Base-by-base conservation (phyloP, 495 filamentous ascomycete genomes). In the Podospora bellae-mahoneyi region DNA sequence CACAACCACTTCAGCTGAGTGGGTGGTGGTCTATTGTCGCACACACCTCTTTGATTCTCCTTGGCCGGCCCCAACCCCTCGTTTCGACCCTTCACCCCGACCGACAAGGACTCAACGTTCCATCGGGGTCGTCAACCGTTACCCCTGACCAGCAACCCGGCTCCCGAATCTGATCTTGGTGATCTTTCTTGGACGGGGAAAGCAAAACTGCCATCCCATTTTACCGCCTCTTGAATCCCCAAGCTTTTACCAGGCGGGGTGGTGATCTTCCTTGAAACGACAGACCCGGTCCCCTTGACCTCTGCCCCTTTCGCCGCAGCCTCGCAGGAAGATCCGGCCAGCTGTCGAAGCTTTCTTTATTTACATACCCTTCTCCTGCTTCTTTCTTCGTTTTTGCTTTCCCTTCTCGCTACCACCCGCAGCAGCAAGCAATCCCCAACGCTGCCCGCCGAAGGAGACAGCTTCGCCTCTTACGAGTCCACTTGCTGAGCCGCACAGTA, bases 231-330 rank as follows among this genome's bases (percentile, higher is more conserved):
- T 32, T 32, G 30, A 32, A 32, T 7, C 30, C 30, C 30, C 30
- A 32, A 32, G 30, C 3, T 16, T 48, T 13, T 48, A 5, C 39
- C 39, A 48, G 39, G 39, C 39, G 39, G 39, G 39, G 39, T 48
- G 39, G 39, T 48, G 39, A 48, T 48, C 39, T 48, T 39, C 0
- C 15, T 48, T 48, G 39, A 48, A 48, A 48, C 39, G 39, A 48
- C 39, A 48, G 39, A 48, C 39, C 39, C 39, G 39, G 39, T 48
- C 39, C 39, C 39, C 39, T 48, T 48, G 39, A 48, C 39, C 59
- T 26, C 30, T 61, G 59, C 23, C 59, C 56, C 59, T 61, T 61
- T 61, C 9, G 23, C 59, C 23, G 23, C 59, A 61, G 59, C 56
- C 10, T 59, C 56, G 7, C 26, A 27, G 26, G 26, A 59, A 13